Base-by-base conservation (phyloP, 2,329 filamentous ascomycete genomes). In the Stachybotrys echinatus region DNA sequence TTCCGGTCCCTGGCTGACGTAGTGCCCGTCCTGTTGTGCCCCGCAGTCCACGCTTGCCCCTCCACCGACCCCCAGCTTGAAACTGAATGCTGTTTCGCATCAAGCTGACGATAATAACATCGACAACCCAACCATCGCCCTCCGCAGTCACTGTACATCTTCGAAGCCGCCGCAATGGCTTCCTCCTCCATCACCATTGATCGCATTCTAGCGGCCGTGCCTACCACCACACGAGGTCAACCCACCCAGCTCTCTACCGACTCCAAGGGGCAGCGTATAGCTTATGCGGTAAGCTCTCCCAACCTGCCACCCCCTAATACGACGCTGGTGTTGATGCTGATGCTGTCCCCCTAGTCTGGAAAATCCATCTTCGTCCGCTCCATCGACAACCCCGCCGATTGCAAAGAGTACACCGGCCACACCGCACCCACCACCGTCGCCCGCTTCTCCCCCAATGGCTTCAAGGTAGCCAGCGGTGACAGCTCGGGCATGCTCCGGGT, bases 321-420 rank as follows among this genome's bases (percentile, higher is more conserved):
- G 27, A 22, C 43, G 39, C 39, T 48, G 21, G 19, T 34, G 27
- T 34, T 34, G 27, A 18, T 50, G 17, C 27, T 31, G 48, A 40
- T 39, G 22, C 23, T 38, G 23, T 34, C 6, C 14, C 43, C 47
- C 12, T 59, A 95, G 90, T 92, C 91, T 48, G 92, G 90, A 64
- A 97, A 97, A 77, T 97, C 92, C 54, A 86, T 99, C 71, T 97
- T 96, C 73, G 79, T 99, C 45, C 90, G 94, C 60, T 92, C 86
- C 55, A 96, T 99, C 74, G 92, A 99, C 73, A 76, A 94, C 66
- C 92, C 92, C 48, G 80, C 89, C 57, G 71, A 87, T 55, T 85
- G 85, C 68, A 91, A 88, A 65, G 92, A 99, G 70, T 99, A 97
- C 73, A 95, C 87, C 14, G 86, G 88, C 60, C 94, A 99, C 74